Evolutionary conservation across 768 basidiomycete species (phyloP).

Genomic region (Sarcodon aspratus): DNA sequence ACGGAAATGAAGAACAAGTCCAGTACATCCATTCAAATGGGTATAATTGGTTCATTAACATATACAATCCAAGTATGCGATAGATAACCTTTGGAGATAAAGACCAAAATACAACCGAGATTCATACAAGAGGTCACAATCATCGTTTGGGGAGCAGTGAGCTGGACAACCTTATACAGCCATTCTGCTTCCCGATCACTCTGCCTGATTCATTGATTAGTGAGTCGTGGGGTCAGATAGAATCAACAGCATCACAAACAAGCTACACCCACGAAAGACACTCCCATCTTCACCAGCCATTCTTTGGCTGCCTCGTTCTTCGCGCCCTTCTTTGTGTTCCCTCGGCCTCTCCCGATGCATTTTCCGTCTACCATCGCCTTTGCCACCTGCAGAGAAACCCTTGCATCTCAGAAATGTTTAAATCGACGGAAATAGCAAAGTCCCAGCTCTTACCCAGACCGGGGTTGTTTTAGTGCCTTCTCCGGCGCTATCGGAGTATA

Average conservation of each 20-base stretch:
- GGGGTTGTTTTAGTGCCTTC: slow-evolving; percentile 56
- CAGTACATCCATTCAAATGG: neutral
- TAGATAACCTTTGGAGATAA: no score
- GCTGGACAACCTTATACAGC: no score
- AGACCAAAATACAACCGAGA: no score
- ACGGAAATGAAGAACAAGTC: neutral
- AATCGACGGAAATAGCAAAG: neutral
- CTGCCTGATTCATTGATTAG: no score
- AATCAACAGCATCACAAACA: no score
- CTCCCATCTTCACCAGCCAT: slow-evolving; percentile 49
- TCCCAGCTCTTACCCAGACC: slow-evolving; percentile 35
- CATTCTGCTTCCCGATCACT: no score
- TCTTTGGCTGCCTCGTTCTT: slow-evolving; percentile 75
- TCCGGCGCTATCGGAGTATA: slow-evolving; percentile 38
- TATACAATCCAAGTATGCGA: no score
- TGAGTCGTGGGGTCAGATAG: no score
- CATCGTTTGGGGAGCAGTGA: no score
- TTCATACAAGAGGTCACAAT: no score
- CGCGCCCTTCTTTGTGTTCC: slow-evolving; percentile 70
- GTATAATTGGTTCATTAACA: neutral
- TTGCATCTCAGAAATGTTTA: neutral
- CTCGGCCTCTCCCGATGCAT: slow-evolving; percentile 48
- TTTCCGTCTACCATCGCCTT: slow-evolving; percentile 51
- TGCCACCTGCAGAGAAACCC: slow-evolving; percentile 18
- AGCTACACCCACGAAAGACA: slow-evolving; percentile 14